Evolutionary conservation across 2,329 filamentous ascomycete species (phyloP).

Genomic region (Raffaelea deltoideospora): DNA sequence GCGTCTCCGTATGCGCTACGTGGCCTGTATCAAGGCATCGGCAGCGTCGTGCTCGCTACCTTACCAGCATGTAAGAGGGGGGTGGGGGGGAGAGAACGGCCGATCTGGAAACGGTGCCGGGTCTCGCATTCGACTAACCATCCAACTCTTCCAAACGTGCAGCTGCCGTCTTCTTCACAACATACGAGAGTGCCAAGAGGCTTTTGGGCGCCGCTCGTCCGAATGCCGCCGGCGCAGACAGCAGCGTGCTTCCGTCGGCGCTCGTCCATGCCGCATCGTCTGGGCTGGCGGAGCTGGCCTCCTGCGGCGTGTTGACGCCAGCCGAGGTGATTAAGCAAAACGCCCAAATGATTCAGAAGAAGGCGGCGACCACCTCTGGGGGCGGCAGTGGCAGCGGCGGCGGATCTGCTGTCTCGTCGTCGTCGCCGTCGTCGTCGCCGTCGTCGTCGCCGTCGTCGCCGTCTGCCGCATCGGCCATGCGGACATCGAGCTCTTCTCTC

Average conservation of each 20-base stretch:
- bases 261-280: conserved; percentile 61
- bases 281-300: conserved; percentile 64
- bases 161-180: conserved; percentile 82
- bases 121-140: neutral
- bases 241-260: conserved; percentile 40
- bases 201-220: conserved; percentile 37
- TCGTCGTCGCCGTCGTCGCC: conserved; percentile 9
- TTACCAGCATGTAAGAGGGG: conserved; percentile 68
- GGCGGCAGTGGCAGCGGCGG: neutral
- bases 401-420: neutral
- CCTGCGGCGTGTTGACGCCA: conserved; percentile 74
- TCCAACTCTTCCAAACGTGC: neutral
- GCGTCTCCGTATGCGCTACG: conserved; percentile 36
- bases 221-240: conserved; percentile 9
- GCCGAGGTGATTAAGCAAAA: conserved; percentile 91
- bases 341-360: conserved; percentile 57
- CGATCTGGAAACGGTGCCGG: too few species aligned
- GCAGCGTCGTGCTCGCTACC: conserved; percentile 71
- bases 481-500: conserved; percentile 24
- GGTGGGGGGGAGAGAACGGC: too few species aligned
- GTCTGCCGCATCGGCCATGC: too few species aligned
- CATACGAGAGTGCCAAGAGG: conserved; percentile 65
- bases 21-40: conserved; percentile 76
- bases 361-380: conserved; percentile 10
- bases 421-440: conserved; percentile 10